Base-by-base conservation (phyloP, 1,284 basidiomycete genomes). In the Tremellales sp. region DNA sequence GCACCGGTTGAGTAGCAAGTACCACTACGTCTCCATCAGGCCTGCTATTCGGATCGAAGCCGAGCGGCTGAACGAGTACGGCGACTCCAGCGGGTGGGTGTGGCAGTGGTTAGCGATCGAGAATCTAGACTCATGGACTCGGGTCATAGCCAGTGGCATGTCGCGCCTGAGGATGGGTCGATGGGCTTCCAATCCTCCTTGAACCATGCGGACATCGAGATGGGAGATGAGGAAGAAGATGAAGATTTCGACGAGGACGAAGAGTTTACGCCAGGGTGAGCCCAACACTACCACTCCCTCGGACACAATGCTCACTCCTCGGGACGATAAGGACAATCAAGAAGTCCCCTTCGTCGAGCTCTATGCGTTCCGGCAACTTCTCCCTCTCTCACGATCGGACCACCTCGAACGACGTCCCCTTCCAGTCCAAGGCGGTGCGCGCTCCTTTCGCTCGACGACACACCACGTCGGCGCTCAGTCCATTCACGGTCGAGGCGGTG, bases 1-100 rank as follows among this genome's bases (percentile, higher is more conserved):
- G 14, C 19, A 33, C 13, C 19, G n/a, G n/a, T n/a, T 40, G 6
- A 7, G 7, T 44, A 65, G 64, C 28, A 61, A 67, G 47, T 66
- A 70, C 47, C 65, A 65, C 51, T 66, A 62, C 70, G 72, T 70
- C 49, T 67, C 72, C 57, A 87, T 92, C 57, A 83, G 87, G 58
- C 88, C 89, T 43, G 84, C 86, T 16, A 88, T 87, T 34, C 81
- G 84, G 54, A 82, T 85, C 43, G 89, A 92, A 76, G 87, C 87
- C 50, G 86, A 90, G 71, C 87, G 86, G 76, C 78, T 92, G 28
- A 88, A 91, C 70, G 85, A 87, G 56, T 92, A 89, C 71, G 87
- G 90, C 19, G 68, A 68, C 29, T 64, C 62, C 14, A 64, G 60
- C 49, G 64, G 62, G 58, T 61, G 32, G 50, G 59, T 38, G 13